Percentiles rank a stretch among this genome's conserved stretches.
These are phyloP conservation scores for Aspergillus brasiliensis DNA, from an alignment of 2,329 filamentous ascomycete species.

Conservation along the genomic window DNA sequence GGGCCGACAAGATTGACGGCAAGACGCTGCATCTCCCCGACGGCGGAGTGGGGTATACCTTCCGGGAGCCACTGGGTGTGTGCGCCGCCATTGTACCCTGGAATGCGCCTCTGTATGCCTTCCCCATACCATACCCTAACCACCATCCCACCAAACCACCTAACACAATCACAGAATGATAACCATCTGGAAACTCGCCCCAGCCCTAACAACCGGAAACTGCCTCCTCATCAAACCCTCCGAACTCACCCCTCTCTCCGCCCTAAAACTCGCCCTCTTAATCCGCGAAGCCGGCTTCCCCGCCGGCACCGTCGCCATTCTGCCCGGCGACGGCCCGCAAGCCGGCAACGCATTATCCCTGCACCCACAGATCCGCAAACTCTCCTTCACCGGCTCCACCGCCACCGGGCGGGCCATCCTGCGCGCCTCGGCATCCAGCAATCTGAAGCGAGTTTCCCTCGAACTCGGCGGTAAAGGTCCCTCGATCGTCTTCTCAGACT, in stretches of 20 bases:
- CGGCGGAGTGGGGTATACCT: conserved; percentile 26
- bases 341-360: conserved; percentile 41
- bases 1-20: conserved; percentile 33
- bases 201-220: conserved; percentile 57
- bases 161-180: conserved; percentile 27
- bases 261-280: conserved; percentile 50
- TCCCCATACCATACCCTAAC: too few species aligned
- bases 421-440: conserved; percentile 30
- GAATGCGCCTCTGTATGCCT: conserved; percentile 32
- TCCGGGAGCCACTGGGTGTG: conserved; percentile 31
- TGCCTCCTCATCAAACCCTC: conserved; percentile 70
- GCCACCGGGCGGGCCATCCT: conserved; percentile 33
- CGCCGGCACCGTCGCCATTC: conserved; percentile 58
- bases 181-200: conserved; percentile 57
- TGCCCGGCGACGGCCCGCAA: conserved; percentile 65
- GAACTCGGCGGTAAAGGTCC: conserved; percentile 41
- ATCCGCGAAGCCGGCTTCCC: conserved; percentile 57
- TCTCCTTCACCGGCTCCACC: conserved; percentile 38
- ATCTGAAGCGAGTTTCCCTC: conserved; percentile 38
- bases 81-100: conserved; percentile 35
- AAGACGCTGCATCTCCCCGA: conserved; percentile 26
- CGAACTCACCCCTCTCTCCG: conserved; percentile 59
- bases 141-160: background rate
- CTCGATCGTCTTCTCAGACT: conserved; percentile 38
- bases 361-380: conserved; percentile 35